phyloP scores from a whole-genome alignment of 2,329 filamentous ascomycete genomes.

The Sporothrix variecibatus region DNA sequence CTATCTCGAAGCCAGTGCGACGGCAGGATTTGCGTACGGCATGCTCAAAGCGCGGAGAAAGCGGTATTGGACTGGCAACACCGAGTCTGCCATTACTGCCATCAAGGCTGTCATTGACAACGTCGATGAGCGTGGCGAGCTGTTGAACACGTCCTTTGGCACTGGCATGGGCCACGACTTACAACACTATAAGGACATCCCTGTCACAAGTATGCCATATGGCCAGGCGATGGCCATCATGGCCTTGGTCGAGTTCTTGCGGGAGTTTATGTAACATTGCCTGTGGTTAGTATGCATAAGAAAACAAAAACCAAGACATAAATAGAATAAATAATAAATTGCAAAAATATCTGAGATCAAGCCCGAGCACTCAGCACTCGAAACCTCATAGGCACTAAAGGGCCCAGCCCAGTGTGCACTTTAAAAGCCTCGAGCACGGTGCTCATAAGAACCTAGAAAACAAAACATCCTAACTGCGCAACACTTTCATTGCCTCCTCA shows the following conservation, averaged over 20 bases:
- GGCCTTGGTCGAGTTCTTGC: constrained; percentile 72
- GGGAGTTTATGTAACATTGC: constrained; percentile 47
- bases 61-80: constrained; percentile 67
- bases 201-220: constrained; percentile 78
- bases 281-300: not conserved
- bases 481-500: constrained; percentile 38
- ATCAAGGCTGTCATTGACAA: constrained; percentile 67
- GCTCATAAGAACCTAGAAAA: not conserved
- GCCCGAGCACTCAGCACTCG: not conserved
- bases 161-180: constrained; percentile 74
- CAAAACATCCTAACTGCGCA: constrained; percentile 23
- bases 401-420: no score
- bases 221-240: constrained; percentile 85
- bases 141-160: constrained; percentile 74
- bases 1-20: constrained; percentile 75
- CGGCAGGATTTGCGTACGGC: constrained; percentile 78
- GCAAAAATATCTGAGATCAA: not conserved
- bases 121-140: constrained; percentile 67
- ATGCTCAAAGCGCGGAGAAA: constrained; percentile 73
- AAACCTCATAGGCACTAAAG: no score
- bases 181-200: constrained; percentile 77
- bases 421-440: not conserved
- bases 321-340: not conserved
- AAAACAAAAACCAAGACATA: not conserved
- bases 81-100: constrained; percentile 63